phyloP scores from a whole-genome alignment of 2,329 filamentous ascomycete species.

The Paecilomyces sp. region DNA sequence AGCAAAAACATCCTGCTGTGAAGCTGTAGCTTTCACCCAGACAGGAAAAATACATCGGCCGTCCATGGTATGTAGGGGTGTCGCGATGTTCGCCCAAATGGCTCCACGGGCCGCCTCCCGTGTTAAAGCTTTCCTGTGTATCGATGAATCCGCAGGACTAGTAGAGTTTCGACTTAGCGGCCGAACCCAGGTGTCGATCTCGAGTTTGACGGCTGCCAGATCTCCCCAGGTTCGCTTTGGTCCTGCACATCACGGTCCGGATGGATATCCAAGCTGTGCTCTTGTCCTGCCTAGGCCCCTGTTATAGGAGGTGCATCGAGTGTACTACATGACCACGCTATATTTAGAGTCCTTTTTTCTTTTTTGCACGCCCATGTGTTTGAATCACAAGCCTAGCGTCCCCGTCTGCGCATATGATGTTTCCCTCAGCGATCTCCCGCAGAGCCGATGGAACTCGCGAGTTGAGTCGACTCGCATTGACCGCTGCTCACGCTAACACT shows the following conservation, averaged over 20 bases:
- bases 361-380: background rate
- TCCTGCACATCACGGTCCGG: background rate
- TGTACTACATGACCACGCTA: background rate
- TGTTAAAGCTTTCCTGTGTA: background rate
- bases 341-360: background rate
- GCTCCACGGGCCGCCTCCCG: background rate
- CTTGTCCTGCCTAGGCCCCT: constrained; percentile 9
- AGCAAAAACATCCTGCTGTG: background rate
- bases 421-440: background rate
- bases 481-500: background rate
- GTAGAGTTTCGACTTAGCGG: background rate
- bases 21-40: background rate
- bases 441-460: background rate
- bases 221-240: constrained; percentile 1
- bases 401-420: background rate
- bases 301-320: background rate
- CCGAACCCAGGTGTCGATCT: background rate
- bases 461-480: background rate
- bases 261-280: background rate
- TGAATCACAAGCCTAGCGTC: background rate
- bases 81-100: background rate
- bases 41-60: background rate
- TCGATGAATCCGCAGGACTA: background rate
- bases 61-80: background rate
- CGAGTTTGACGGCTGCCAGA: constrained; percentile 2